A percentile compares a stretch with the other conserved stretches of the same genome.
phyloP scores from a whole-genome alignment of 2,329 filamentous ascomycete species.

The Phyllosticta citrichinensis region DNA sequence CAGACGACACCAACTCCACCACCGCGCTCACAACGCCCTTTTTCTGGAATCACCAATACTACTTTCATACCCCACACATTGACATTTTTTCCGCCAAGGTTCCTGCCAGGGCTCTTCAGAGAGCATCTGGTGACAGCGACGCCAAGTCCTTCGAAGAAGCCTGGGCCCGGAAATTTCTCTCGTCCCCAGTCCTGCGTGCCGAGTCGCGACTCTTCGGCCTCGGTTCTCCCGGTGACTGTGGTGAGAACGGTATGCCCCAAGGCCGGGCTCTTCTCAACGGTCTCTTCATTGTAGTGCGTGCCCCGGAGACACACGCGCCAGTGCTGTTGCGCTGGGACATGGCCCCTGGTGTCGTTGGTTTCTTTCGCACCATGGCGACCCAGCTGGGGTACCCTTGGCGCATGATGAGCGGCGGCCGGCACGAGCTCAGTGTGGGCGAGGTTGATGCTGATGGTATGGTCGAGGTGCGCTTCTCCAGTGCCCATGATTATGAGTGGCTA shows the following conservation, averaged over 20 bases:
- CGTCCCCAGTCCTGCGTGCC: not conserved
- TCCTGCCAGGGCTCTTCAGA: not conserved
- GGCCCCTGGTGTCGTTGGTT: not conserved
- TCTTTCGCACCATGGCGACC: not conserved
- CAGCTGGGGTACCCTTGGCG: constrained; percentile 8
- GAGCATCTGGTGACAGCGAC: not conserved
- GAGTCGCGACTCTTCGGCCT: not conserved
- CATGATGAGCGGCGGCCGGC: constrained; percentile 4
- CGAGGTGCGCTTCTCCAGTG: constrained; percentile 4
- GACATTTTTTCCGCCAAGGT: constrained; percentile 2
- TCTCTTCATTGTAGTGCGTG: not conserved
- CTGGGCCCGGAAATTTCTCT: constrained; percentile 2
- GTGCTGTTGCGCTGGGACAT: constrained; percentile 1
- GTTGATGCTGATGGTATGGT: not conserved
- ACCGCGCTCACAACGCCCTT: not conserved
- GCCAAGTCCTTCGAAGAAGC: not conserved
- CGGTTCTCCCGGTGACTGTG: constrained; percentile 1
- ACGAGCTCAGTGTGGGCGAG: constrained; percentile 4
- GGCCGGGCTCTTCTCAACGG: not conserved
- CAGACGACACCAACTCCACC: not conserved
- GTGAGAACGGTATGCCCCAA: constrained; percentile 2
- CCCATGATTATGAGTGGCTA: constrained; percentile 5
- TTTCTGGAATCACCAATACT: not conserved
- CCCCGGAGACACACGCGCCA: not conserved
- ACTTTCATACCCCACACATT: not conserved